Base-by-base conservation (phyloP, 2,329 filamentous ascomycete species). In the Colletotrichum costaricense region DNA sequence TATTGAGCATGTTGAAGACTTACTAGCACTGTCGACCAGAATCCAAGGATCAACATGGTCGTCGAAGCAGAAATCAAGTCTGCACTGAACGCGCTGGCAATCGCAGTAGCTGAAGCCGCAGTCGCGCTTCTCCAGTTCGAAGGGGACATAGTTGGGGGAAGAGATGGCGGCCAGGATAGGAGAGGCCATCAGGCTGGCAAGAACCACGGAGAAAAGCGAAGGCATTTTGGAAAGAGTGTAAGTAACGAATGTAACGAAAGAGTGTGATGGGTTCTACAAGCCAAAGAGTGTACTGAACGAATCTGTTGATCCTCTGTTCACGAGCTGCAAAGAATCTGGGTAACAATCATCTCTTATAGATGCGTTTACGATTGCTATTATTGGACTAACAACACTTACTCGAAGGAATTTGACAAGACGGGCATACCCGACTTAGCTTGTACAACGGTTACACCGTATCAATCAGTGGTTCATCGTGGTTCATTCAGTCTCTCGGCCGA, bases 1-100 rank as follows among this genome's bases (percentile, higher is more conserved):
- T 16, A 4, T 2, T 12, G 6, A 22, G 16, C n/a, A 14, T 14
- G 22, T 0, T 33, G 6, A 6, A 16, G 2, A 67, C 66, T 35
- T 14, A 63, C 66, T 30, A 6, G 67, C 67, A 24, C 19, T 69
- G n/a, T 69, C 59, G 14, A 58, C 59, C 9, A 69, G 26, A 6
- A 63, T 24, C 67, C 67, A 69, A 5, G 67, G 67, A 14, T 69
- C 67, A 3, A 64, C 59, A 35, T 64, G 59, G 52, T 69, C 67
- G 9, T 64, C 35, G 16, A 64, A 69, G 67, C 67, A 69, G 3
- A 69, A 69, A 5, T 64, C 52, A 14, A 69, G 49, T 9, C n/a
- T 5, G 46, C 59, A 69, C 24, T 52, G 59, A 2, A 35, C 26
- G 5, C 19, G 33, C 7, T 49, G 22, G 35, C 67, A 69, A 16